Evolutionary conservation across 2,329 filamentous ascomycete genomes (phyloP).

Genomic region (Botryosphaeria dothidea): DNA sequence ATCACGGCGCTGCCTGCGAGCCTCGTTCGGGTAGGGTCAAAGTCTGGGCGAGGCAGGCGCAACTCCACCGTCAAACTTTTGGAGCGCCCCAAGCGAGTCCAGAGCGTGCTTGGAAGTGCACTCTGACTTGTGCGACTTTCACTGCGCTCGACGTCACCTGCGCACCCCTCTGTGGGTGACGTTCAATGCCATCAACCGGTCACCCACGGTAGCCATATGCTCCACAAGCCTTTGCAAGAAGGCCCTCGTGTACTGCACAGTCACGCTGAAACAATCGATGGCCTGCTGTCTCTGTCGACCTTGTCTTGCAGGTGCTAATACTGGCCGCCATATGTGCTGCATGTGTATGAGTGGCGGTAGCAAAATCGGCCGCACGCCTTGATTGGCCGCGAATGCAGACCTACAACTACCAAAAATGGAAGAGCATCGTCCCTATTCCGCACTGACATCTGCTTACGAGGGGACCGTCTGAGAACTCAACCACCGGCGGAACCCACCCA

Average conservation of each 20-base stretch:
- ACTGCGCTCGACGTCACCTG: background rate
- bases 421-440: background rate
- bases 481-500: background rate
- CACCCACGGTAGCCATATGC: background rate
- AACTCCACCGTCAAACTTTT: background rate
- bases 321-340: background rate
- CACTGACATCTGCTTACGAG: background rate
- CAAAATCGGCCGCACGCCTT: background rate
- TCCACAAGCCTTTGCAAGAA: background rate
- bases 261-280: background rate
- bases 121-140: background rate
- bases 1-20: slow-evolving; percentile 8
- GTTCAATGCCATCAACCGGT: background rate
- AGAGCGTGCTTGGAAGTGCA: background rate
- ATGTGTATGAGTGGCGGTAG: background rate
- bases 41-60: background rate
- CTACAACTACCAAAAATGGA: background rate
- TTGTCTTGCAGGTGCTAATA: background rate
- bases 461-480: background rate
- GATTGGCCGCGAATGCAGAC: background rate
- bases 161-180: too few relatives aligned
- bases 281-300: background rate
- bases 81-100: background rate
- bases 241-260: background rate
- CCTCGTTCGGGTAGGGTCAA: slow-evolving; percentile 12